Percentiles rank a stretch among this genome's conserved stretches.
Evolutionary conservation across 1,284 basidiomycete genomes (phyloP).

Genomic region (Austroboletus niveus): DNA sequence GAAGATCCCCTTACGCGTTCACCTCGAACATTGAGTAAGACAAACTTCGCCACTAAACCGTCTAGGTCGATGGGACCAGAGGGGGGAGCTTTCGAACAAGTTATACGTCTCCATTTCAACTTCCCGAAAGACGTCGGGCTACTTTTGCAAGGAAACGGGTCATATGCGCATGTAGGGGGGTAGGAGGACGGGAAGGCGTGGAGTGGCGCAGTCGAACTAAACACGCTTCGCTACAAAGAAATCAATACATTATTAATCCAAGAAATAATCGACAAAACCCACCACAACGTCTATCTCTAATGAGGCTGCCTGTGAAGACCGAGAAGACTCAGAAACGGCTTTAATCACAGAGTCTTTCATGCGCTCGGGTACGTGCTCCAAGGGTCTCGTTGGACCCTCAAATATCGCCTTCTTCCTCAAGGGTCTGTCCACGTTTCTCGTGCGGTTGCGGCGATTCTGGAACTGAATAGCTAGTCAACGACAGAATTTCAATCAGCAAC

Average conservation of each 20-base stretch:
- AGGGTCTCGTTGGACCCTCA: not conserved
- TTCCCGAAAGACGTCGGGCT: not conserved
- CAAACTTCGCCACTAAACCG: constrained; percentile 13
- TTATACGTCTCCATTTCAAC: constrained; percentile 10
- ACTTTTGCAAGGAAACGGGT: constrained; percentile 23
- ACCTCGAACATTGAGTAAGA: constrained; percentile 15
- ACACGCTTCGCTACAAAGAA: not conserved
- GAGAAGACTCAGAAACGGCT: not conserved
- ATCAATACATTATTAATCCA: not conserved
- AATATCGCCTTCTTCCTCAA: constrained; percentile 3
- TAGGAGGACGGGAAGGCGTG: constrained; percentile 22
- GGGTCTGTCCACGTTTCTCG: constrained; percentile 3
- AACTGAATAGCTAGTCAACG: constrained; percentile 5
- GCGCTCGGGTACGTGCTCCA: not conserved
- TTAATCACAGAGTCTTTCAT: not conserved
- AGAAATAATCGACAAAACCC: not conserved
- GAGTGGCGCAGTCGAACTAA: constrained; percentile 10
- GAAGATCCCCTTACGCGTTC: not conserved
- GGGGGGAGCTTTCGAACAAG: accelerated
- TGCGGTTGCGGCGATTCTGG: constrained; percentile 25
- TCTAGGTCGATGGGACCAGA: not conserved
- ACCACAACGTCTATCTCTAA: not conserved
- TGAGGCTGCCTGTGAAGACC: accelerated
- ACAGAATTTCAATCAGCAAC: no score
- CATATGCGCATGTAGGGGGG: constrained; percentile 15